These are phyloP conservation scores for Microbotryum violaceum DNA, from an alignment of 1,284 basidiomycete species.

Conservation along the genomic window DNA sequence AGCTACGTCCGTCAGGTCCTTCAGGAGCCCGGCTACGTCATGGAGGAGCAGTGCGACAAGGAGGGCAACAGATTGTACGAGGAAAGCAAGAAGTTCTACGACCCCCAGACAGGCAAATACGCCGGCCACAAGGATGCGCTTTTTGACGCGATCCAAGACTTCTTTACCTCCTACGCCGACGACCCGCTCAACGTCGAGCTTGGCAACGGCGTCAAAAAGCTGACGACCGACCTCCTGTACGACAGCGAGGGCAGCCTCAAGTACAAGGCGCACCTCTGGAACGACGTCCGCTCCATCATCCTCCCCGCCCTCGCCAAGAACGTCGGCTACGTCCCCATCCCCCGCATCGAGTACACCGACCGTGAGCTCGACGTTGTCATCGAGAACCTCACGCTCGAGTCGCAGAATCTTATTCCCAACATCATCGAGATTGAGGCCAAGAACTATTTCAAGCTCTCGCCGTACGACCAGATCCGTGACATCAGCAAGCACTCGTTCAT, in stretches of 20 bases:
- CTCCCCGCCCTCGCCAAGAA: constrained; percentile 67
- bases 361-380: constrained; percentile 77
- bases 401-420: constrained; percentile 69
- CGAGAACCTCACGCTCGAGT: constrained; percentile 84
- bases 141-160: constrained; percentile 60
- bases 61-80: constrained; percentile 59
- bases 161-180: constrained; percentile 74
- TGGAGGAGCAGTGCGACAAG: constrained; percentile 58
- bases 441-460: constrained; percentile 75
- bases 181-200: constrained; percentile 69
- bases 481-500: constrained; percentile 31
- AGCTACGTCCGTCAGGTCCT: constrained; percentile 51
- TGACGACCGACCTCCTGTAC: constrained; percentile 74
- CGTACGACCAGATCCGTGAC: constrained; percentile 54
- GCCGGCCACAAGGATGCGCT: constrained; percentile 71
- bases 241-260: constrained; percentile 68
- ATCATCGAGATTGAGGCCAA: constrained; percentile 69
- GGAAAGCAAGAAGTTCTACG: constrained; percentile 59
- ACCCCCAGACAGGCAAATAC: constrained; percentile 84
- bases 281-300: constrained; percentile 71
- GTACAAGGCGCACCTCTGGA: constrained; percentile 83
- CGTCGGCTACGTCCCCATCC: constrained; percentile 82
- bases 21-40: constrained; percentile 78
- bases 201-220: constrained; percentile 42
- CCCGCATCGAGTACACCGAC: constrained; percentile 84